phyloP scores from a whole-genome alignment of 2,329 filamentous ascomycete genomes.

The Boeremia lycopersici region DNA sequence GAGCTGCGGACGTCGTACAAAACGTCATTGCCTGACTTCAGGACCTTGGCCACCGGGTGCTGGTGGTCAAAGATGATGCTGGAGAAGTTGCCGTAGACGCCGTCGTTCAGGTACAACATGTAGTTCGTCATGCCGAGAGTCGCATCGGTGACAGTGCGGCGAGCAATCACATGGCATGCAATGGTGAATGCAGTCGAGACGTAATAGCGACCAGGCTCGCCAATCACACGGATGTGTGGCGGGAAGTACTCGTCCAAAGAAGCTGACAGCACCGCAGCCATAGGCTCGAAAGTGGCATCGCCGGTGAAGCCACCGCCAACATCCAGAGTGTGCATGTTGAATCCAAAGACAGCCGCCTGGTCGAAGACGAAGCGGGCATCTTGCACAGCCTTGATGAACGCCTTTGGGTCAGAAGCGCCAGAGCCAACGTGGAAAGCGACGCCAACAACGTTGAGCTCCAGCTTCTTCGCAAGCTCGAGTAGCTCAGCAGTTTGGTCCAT shows the following conservation, averaged over 20 bases:
- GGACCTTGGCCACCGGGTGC: slow-evolving; percentile 81
- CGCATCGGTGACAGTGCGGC: slow-evolving; percentile 82
- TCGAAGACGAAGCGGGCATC: slow-evolving; percentile 91
- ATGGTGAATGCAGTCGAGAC: slow-evolving; percentile 92
- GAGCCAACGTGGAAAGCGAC: slow-evolving; percentile 99
- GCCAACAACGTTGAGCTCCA: slow-evolving; percentile 89
- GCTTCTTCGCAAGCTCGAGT: slow-evolving; percentile 76
- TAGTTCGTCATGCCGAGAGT: slow-evolving; percentile 71
- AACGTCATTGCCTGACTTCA: slow-evolving; percentile 66
- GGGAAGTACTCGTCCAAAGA: slow-evolving; percentile 91
- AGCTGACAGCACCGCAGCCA: slow-evolving; percentile 78
- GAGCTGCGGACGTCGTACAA: slow-evolving; percentile 56
- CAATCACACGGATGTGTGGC: slow-evolving; percentile 81
- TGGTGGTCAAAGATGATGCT: slow-evolving; percentile 99
- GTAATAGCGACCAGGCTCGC: slow-evolving; percentile 96
- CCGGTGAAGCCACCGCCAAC: slow-evolving; percentile 92
- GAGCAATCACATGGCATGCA: slow-evolving; percentile 93
- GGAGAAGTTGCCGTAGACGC: slow-evolving; percentile 97
- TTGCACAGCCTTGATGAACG: slow-evolving; percentile 87
- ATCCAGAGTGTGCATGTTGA: slow-evolving; percentile 83
- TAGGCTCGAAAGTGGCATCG: slow-evolving; percentile 89
- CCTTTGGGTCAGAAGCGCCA: slow-evolving; percentile 89
- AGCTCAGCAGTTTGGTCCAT: slow-evolving; percentile 81
- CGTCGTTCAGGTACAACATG: slow-evolving; percentile 98
- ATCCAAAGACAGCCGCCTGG: slow-evolving; percentile 77